Evolutionary conservation across 176 grass and related monocot genomes (phyloP).

Genomic region (Zea mays): DNA sequence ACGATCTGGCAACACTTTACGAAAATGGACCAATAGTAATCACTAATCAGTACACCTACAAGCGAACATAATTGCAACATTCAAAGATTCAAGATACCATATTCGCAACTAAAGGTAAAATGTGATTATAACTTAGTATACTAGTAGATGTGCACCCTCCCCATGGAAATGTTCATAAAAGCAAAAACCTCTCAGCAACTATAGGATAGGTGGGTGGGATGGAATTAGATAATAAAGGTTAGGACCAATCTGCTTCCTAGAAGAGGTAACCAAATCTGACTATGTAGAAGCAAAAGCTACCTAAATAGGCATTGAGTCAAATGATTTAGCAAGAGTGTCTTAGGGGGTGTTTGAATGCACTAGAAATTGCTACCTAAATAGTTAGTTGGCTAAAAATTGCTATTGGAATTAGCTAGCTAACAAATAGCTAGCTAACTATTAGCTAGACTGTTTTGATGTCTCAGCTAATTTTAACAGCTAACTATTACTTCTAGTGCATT

Average conservation of each 20-base stretch:
- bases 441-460: too few relatives aligned
- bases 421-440: too few relatives aligned
- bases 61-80: neutral
- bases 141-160: neutral
- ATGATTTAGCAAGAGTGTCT: neutral
- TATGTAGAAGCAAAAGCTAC: neutral
- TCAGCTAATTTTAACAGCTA: too few relatives aligned
- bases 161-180: neutral
- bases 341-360: neutral
- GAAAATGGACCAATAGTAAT: neutral
- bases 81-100: constrained; percentile 5
- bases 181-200: neutral
- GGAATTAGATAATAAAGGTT: neutral
- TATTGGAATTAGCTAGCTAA: too few relatives aligned
- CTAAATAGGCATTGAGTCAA: neutral
- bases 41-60: constrained; percentile 4
- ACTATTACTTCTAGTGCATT: too few relatives aligned
- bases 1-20: neutral
- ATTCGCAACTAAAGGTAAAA: neutral
- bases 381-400: too few relatives aligned
- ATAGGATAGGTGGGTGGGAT: neutral
- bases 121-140: neutral
- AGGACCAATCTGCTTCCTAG: neutral
- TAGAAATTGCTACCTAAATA: too few relatives aligned
- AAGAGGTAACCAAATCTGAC: neutral